These are phyloP conservation scores for Botryotinia calthae DNA, from an alignment of 2,329 filamentous ascomycete genomes.

Conservation along the genomic window DNA sequence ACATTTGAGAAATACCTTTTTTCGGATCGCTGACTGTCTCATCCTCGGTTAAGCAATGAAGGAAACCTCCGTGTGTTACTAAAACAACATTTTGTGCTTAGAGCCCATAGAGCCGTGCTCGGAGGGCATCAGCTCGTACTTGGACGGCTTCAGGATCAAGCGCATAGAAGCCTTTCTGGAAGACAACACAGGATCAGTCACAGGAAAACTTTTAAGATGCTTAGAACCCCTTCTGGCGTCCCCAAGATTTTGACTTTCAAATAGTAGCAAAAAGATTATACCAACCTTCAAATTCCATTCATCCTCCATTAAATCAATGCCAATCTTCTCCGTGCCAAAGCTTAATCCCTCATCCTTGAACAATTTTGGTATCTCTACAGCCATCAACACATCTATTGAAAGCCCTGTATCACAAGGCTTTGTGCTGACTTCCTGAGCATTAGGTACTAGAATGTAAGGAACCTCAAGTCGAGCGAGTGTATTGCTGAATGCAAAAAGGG, in stretches of 20 bases:
- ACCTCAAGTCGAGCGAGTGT: background rate
- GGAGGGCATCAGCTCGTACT: background rate
- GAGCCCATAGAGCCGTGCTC: background rate
- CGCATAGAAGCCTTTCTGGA: background rate
- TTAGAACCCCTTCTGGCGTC: background rate
- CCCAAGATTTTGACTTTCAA: background rate
- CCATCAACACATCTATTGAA: background rate
- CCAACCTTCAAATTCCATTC: background rate
- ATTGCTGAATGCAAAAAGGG: background rate
- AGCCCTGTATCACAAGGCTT: background rate
- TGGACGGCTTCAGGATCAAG: background rate
- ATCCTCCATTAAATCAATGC: background rate
- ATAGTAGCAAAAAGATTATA: fast-evolving
- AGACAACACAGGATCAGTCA: background rate
- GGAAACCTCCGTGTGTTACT: background rate
- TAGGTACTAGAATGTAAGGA: background rate
- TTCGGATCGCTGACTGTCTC: background rate
- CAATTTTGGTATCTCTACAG: background rate
- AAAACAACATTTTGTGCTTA: background rate
- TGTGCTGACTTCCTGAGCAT: background rate
- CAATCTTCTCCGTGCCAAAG: background rate
- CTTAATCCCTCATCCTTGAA: background rate
- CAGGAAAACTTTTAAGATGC: background rate
- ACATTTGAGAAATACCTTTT: background rate
- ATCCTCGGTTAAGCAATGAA: background rate